A percentile compares a stretch with the other conserved stretches of the same genome.
These are phyloP conservation scores for Tuber borchii DNA, from an alignment of 495 filamentous ascomycete species.

Conservation along the genomic window DNA sequence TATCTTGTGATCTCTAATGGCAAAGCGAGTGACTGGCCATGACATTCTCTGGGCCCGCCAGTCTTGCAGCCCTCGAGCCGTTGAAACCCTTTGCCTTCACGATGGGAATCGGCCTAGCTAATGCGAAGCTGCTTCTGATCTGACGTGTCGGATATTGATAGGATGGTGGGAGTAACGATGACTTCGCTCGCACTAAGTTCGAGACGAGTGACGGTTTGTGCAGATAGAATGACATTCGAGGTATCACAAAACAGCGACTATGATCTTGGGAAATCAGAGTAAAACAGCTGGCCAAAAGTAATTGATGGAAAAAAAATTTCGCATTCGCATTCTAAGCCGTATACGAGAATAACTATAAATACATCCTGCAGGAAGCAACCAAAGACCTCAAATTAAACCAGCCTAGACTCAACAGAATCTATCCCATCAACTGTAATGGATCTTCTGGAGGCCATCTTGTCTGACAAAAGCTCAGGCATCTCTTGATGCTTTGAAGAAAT, in stretches of 20 bases:
- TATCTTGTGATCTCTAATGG: neutral
- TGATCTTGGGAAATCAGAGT: neutral
- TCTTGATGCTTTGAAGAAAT: slow-evolving; percentile 94
- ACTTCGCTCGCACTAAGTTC: neutral
- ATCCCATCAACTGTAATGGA: slow-evolving; percentile 93
- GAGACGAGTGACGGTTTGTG: neutral
- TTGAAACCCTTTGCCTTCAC: neutral
- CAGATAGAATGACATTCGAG: neutral
- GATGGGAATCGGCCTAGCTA: neutral
- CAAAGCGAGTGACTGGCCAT: neutral
- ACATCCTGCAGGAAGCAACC: neutral
- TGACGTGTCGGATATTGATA: neutral
- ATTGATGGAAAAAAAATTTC: neutral
- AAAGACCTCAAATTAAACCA: neutral
- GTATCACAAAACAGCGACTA: neutral
- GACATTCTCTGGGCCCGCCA: neutral
- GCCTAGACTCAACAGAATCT: slow-evolving; percentile 12
- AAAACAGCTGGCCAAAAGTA: neutral
- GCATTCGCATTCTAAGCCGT: neutral
- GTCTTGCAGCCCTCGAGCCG: neutral
- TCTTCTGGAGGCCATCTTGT: slow-evolving; percentile 93
- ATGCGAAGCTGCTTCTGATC: too few relatives aligned
- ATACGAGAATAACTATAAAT: neutral
- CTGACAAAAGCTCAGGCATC: slow-evolving; percentile 93
- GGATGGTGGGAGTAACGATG: neutral